Percentiles rank a stretch among this genome's conserved stretches.
Conservation (phyloP, 352 stramenopile species). For the Phytophthora pinifolia region DNA sequence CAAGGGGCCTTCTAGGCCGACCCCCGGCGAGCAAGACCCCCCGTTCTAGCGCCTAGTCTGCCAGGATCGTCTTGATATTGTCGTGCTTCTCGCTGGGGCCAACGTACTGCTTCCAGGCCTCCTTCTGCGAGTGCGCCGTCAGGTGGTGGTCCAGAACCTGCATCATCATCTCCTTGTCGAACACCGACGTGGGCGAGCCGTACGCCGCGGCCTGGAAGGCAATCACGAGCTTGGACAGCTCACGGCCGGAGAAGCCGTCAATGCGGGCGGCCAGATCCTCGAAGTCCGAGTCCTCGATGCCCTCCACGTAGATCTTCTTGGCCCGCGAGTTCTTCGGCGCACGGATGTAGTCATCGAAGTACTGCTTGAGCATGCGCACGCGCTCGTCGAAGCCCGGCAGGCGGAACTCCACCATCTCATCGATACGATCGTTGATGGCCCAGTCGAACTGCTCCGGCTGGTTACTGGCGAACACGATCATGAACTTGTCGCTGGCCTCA, state of each 20-base stretch:
- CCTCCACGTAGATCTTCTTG: constrained; percentile 91
- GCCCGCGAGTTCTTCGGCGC: constrained; percentile 84
- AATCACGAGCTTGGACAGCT: constrained; percentile 99
- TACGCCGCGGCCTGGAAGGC: constrained; percentile 98
- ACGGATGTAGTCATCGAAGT: constrained; percentile 97
- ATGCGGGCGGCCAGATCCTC: constrained; percentile 92
- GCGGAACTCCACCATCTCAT: constrained; percentile 98
- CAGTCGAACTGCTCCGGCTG: constrained; percentile 98
- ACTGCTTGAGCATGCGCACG: constrained; percentile 97
- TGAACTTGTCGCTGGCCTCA: constrained; percentile 98
- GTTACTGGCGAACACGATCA: constrained; percentile 99
- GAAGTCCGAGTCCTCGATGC: constrained; percentile 93
- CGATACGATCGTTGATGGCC: constrained; percentile 99
- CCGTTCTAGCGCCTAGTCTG: constrained; percentile 39
- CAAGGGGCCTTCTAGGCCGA: constrained; percentile 5
- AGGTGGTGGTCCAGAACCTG: constrained; percentile 95
- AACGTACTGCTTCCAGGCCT: constrained; percentile 91
- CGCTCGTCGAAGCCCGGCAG: constrained; percentile 94
- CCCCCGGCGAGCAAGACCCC: constrained; percentile 5
- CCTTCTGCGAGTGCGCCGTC: constrained; percentile 92
- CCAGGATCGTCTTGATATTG: constrained; percentile 50
- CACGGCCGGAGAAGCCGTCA: constrained; percentile 97
- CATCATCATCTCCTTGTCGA: constrained; percentile 94
- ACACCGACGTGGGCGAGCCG: constrained; percentile 92
- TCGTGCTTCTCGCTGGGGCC: constrained; percentile 52